Conservation (phyloP, 129 eudicot species). For the Solidago caesia region DNA sequence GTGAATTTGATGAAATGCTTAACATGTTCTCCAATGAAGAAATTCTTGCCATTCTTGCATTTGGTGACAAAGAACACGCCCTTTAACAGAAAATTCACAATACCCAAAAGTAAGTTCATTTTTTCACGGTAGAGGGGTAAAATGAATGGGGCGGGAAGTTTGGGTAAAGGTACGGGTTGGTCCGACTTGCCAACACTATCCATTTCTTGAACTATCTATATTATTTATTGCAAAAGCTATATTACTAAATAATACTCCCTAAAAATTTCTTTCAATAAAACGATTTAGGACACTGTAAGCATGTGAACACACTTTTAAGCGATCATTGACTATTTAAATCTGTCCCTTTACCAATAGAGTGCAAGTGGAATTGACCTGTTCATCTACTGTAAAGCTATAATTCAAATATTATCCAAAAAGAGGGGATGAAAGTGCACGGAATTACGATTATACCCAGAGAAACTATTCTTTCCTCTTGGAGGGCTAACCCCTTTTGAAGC, state of each 20-base stretch:
- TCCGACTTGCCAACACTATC: constrained; percentile 4
- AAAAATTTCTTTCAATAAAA: no score
- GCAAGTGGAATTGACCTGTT: not conserved
- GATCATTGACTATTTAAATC: not conserved
- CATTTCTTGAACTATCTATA: not conserved
- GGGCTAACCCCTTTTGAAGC: constrained; percentile 85
- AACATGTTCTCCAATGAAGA: constrained; percentile 92
- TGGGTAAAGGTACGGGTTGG: constrained; percentile 1
- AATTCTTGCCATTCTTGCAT: constrained; percentile 84
- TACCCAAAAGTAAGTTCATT: constrained; percentile 10
- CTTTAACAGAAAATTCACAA: constrained; percentile 39
- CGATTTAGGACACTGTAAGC: not conserved
- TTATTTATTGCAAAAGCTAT: not conserved
- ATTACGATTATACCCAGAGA: constrained; percentile 58
- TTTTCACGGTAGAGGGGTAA: not conserved
- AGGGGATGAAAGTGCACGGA: not conserved
- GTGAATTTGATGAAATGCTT: constrained; percentile 86
- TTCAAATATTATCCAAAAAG: not conserved
- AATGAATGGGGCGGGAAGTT: not conserved
- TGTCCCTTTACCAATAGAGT: no score
- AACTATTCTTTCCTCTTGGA: constrained; percentile 89
- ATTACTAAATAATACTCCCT: no score
- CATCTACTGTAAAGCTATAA: not conserved
- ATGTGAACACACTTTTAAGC: not conserved
- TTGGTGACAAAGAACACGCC: constrained; percentile 87